Evolutionary conservation across 768 basidiomycete genomes (phyloP), one percentile per base, ranked within the genome.

Genomic region (Tricholoma hemisulphureum): DNA sequence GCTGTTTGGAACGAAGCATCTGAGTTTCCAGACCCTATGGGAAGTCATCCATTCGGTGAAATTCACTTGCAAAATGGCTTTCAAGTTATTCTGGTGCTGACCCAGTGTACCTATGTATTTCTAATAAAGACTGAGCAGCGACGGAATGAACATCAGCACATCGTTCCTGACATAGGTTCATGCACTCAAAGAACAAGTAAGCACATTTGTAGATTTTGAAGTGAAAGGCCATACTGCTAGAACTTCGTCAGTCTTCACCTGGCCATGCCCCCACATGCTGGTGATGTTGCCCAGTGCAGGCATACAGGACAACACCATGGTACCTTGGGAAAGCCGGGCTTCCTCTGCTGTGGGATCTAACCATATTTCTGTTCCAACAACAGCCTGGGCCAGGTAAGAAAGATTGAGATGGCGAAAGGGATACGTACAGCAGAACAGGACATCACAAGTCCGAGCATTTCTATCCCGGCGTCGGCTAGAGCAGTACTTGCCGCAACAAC

Each of bases 401-500:
- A 41, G 51, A 34, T 23, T 8, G 18, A 10, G 35, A 18, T 8
- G 37, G 6, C 31, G n/a, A 13, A 29, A 49, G 51, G 35, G 35
- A 4, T 13, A 70, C 86, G 61, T 63, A 93, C 93, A 29, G 88
- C 87, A 26, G 91, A 82, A 63, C 90, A 92, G 0, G 95, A 89
- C 14, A 86, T 79, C 4, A 95, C 95, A 13, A 99, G 78, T 2
- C 94, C 97, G 37, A 87, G 71, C 82, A 98, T 86, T 63, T 96
- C 92, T 48, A 98, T 87, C 2, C 95, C 94, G 13, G 96, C 95
- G 68, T 96, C 87, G 8, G 93, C 94, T 3, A 98, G 79, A 7
- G 97, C 95, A 2, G 92, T 85, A 63, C 90, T 93, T 1, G 93
- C 91, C 16, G 95, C 96, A 6, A 93, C 83, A 9, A 89, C 79